Base-by-base conservation (phyloP, 2,329 filamentous ascomycete species). In the Alternaria incomplexa region DNA sequence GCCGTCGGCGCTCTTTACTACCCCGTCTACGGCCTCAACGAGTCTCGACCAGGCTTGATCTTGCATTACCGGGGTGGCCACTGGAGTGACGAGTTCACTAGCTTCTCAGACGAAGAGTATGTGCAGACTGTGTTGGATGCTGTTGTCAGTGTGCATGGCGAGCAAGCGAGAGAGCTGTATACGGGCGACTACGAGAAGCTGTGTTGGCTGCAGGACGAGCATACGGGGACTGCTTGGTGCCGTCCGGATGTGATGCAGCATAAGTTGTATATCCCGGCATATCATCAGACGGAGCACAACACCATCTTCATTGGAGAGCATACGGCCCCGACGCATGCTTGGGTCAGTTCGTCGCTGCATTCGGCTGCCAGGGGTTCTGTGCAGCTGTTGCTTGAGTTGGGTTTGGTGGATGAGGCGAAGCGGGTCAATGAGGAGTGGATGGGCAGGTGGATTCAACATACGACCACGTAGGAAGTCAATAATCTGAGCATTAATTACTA, bases 381-480 rank as follows among this genome's bases (percentile, higher is more conserved):
- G 55, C 55, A 58, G 30, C 7, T 51, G 12, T 11, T 58, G 55
- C 30, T 58, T 28, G 55, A 58, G 30, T 13, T 58, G 45, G 22
- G 22, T n/a, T 15, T 47, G 45, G 45, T 47, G 45, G 23, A 47
- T 8, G 45, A 47, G 45, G 55, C 55, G 30, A 58, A 50, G 55
- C 12, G 11, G 5, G 22, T 58, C 12, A 58, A 47, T 28, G 25
- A 22, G 45, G 7, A 12, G 45, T 51, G 55, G 45, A 58, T 58
- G 55, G 45, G 55, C 45, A 25, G 45, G 11, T 47, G 45, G 22
- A 47, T 47, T n/a, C 22, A 11, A 5, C 13, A 2, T 47, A 10
- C 9, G 2, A 6, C 8, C 13, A 7, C 23, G 22, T 47, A 26
- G 15, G 9, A 40, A 40, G 8, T 47, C 22, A n/a, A 10, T 2